Conservation (phyloP, 352 stramenopile species). For the Phytophthora pistaciae region DNA sequence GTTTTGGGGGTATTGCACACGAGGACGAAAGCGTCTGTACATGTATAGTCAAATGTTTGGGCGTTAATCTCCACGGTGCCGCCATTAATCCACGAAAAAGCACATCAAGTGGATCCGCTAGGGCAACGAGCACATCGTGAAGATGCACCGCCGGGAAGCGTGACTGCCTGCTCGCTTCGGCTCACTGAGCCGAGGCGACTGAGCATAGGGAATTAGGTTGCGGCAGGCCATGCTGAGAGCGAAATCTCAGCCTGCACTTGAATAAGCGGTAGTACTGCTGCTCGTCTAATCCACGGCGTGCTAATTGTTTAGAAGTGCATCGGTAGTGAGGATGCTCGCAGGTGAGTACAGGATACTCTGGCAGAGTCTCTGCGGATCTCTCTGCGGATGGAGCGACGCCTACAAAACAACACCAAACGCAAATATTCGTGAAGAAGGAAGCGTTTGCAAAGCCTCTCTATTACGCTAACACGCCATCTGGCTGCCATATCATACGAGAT, state of each 20-base stretch:
- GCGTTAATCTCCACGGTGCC: slow-evolving; percentile 13
- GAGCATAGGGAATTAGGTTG: neutral
- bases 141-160: slow-evolving; percentile 19
- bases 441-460: neutral
- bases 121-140: slow-evolving; percentile 11
- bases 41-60: neutral
- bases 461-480: slow-evolving; percentile 18
- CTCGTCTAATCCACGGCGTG: slow-evolving; percentile 25
- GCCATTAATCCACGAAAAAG: slow-evolving; percentile 8
- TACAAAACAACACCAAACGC: neutral
- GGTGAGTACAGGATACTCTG: neutral
- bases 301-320: slow-evolving; percentile 16
- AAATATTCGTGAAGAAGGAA: neutral
- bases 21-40: slow-evolving; percentile 12
- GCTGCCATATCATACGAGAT: neutral
- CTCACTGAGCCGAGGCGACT: neutral
- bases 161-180: slow-evolving; percentile 11
- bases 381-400: neutral
- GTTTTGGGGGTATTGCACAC: neutral
- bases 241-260: neutral
- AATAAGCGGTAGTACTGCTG: neutral
- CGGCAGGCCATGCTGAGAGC: neutral
- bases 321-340: no score
- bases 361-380: no score
- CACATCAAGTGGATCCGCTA: slow-evolving; percentile 5